Evolutionary conservation across 352 stramenopile genomes (phyloP).

Genomic region (Globisporangium nunn): DNA sequence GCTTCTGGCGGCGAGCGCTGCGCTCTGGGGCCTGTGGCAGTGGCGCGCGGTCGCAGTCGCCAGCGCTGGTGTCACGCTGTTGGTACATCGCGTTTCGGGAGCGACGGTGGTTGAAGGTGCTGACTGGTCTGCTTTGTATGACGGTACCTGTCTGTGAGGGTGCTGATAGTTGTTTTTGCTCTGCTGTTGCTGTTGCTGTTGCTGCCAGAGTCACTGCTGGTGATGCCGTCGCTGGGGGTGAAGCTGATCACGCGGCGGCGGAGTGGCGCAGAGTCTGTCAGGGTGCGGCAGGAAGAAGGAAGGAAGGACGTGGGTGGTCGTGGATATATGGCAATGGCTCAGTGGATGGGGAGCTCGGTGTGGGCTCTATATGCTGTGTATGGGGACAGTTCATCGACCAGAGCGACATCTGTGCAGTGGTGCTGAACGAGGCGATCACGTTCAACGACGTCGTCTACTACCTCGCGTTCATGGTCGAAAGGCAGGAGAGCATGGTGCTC

Average conservation of each 20-base stretch:
- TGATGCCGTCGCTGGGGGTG: conserved; percentile 67
- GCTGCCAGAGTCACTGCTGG: conserved; percentile 57
- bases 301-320: not conserved
- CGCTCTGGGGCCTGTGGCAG: conserved; percentile 16
- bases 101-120: conserved; percentile 10
- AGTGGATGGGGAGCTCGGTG: not conserved
- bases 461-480: conserved; percentile 70
- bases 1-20: conserved; percentile 2
- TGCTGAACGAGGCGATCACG: conserved; percentile 78
- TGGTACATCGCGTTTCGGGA: conserved; percentile 5
- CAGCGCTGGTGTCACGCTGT: not conserved
- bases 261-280: conserved; percentile 29
- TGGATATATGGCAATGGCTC: not conserved
- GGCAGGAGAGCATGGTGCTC: conserved; percentile 58
- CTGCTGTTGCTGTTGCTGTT: conserved; percentile 56
- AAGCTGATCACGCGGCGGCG: conserved; percentile 54
- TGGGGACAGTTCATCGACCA: conserved; percentile 34
- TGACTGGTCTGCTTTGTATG: not conserved
- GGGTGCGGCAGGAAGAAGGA: conserved; percentile 13
- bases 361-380: not conserved
- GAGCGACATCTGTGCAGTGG: conserved; percentile 46
- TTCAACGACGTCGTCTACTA: conserved; percentile 80
- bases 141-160: too few relatives aligned
- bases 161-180: not conserved
- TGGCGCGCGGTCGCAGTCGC: not conserved